Percentiles rank a stretch among this genome's conserved stretches.
phyloP scores from a whole-genome alignment of 768 basidiomycete genomes.

The Heimioporus sp. region DNA sequence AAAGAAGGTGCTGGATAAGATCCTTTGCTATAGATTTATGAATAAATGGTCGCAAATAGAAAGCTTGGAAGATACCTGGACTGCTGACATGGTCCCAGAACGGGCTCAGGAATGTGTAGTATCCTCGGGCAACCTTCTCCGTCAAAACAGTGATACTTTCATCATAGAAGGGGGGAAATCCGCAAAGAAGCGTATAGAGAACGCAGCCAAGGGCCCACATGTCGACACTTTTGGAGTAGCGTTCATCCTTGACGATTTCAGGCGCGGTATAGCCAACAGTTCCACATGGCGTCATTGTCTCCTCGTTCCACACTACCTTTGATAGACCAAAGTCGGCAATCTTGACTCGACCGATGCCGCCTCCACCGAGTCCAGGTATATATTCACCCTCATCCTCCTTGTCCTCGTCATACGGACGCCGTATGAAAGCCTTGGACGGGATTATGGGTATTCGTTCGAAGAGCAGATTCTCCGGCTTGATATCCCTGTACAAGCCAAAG shows the following conservation, averaged over 20 bases:
- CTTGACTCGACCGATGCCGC: conserved; percentile 97
- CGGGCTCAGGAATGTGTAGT: conserved; percentile 97
- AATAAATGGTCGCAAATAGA: neutral
- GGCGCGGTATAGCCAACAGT: conserved; percentile 99
- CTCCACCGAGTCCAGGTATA: conserved; percentile 86
- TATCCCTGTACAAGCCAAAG: conserved; percentile 52
- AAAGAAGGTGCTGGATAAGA: conserved; percentile 89
- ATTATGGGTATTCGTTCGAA: conserved; percentile 92
- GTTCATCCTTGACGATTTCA: conserved; percentile 98
- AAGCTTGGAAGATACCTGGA: conserved; percentile 49
- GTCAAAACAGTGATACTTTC: conserved; percentile 98
- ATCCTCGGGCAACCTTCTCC: conserved; percentile 95
- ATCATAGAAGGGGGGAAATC: conserved; percentile 98
- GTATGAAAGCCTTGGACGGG: conserved; percentile 72
- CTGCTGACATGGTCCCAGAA: conserved; percentile 98
- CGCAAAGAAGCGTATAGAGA: conserved; percentile 96
- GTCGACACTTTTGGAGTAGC: conserved; percentile 94
- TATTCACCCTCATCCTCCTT: conserved; percentile 99
- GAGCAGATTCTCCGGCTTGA: conserved; percentile 96
- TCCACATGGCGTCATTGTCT: conserved; percentile 99
- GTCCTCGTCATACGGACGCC: conserved; percentile 93
- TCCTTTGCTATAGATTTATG: conserved; percentile 70
- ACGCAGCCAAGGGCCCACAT: conserved; percentile 99
- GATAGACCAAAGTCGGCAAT: conserved; percentile 98
- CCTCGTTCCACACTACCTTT: conserved; percentile 98